Base-by-base conservation (phyloP, 495 filamentous ascomycete species). In the Penicillium paradoxum region DNA sequence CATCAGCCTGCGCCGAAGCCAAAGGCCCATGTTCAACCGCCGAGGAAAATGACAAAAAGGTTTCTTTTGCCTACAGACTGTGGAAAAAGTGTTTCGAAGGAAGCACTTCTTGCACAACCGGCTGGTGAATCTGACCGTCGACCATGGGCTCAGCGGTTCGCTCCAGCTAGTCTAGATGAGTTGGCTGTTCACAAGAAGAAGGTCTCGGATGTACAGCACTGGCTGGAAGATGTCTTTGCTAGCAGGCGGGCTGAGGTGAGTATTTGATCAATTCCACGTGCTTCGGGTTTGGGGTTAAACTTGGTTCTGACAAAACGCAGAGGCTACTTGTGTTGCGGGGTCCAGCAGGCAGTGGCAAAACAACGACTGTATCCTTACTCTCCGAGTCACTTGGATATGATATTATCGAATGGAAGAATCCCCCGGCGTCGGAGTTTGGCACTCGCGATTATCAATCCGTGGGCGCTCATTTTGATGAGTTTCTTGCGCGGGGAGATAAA, bases 141-240 rank as follows among this genome's bases (percentile, higher is more conserved):
- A 45, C 91, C 95, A 1, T 99, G 95, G 95, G 84, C 86, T 14
- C 90, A 97, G 58, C 81, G 83, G 59, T 97, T 87, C 65, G 81
- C 76, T 2, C 95, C 95, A 0, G 54, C 63, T 1, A 80, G 79
- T 54, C 54, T 95, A n/a, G 83, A 84, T 25, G 91, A 96, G 68
- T 75, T 97, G 48, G 92, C 86, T 0, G 91, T 97, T 30, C 89
- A 99, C 64, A 96, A 90, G 70, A 88, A 78, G 60, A 99, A 99
- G 69, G 90, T 97, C 18, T 71, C 79, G 14, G 91, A 97, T 69
- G 90, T 97, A 15, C 78, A 80, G 41, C 74, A 62, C 30, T 97
- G 95, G 93, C 68, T 99, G 37, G 80, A 85, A 43, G 78, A 82
- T 55, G 87, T 87, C 0, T 81, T 92, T 46, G 60, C 71, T 32